Conservation (phyloP, 208 protist species). For the Zelonia costaricensis region DNA sequence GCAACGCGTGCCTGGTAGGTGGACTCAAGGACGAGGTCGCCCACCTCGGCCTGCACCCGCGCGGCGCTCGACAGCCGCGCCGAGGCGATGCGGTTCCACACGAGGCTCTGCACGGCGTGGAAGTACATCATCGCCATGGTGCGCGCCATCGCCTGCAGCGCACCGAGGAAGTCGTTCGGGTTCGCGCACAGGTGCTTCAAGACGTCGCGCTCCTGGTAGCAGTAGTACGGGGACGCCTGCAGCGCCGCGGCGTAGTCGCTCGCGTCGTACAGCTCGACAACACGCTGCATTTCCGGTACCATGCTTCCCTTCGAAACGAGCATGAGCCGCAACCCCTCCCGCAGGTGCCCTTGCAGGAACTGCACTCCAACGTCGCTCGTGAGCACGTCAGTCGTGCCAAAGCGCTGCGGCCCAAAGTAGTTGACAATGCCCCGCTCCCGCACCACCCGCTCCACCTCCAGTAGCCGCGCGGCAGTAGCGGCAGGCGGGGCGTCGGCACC, state of each 20-base stretch:
- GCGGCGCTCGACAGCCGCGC: conserved; percentile 51
- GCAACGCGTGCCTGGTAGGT: conserved; percentile 26
- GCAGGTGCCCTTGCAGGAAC: conserved; percentile 74
- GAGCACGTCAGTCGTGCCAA: conserved; percentile 90
- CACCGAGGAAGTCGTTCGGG: conserved; percentile 72
- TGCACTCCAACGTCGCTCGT: conserved; percentile 91
- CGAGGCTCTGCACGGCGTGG: conserved; percentile 93
- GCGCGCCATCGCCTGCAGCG: conserved; percentile 77
- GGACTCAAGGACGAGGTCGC: conserved; percentile 84
- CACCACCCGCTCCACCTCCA: conserved; percentile 31
- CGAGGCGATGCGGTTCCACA: conserved; percentile 95
- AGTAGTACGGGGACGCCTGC: conserved; percentile 66
- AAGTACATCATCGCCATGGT: conserved; percentile 92
- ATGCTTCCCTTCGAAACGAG: conserved; percentile 67
- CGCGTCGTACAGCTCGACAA: conserved; percentile 30
- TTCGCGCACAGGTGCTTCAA: conserved; percentile 68
- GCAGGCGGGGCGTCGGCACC: not conserved
- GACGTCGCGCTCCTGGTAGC: conserved; percentile 83
- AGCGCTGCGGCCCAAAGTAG: conserved; percentile 96
- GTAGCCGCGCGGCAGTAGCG: conserved; percentile 14
- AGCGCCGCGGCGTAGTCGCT: conserved; percentile 51
- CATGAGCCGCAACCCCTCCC: conserved; percentile 68
- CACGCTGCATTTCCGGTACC: conserved; percentile 49
- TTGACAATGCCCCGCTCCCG: conserved; percentile 89
- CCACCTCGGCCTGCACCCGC: conserved; percentile 47